These are phyloP conservation scores for Backusella liffmaniae DNA, from an alignment of 192 early-diverging fungal genomes.

Conservation along the genomic window DNA sequence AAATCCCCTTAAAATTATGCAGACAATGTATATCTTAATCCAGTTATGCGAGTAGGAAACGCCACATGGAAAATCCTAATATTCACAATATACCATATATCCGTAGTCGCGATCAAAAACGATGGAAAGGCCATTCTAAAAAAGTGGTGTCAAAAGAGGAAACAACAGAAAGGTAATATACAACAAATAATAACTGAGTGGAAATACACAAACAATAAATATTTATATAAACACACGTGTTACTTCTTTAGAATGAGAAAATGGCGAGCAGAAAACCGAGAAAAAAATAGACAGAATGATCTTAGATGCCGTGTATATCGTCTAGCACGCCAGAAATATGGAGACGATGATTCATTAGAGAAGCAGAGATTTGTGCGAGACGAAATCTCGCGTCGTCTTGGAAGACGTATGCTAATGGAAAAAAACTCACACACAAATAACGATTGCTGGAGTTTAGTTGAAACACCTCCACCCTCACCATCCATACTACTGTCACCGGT, in stretches of 20 bases:
- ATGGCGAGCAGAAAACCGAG: conserved; percentile 50
- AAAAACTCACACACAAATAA: not conserved
- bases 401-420: conserved; percentile 28
- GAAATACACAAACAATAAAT: not conserved
- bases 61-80: conserved; percentile 52
- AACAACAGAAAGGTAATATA: conserved; percentile 41
- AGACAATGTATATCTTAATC: not conserved
- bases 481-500: not conserved
- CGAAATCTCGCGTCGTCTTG: conserved; percentile 55
- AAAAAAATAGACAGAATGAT: conserved; percentile 64
- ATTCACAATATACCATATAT: conserved; percentile 55
- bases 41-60: conserved; percentile 29
- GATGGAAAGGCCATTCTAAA: conserved; percentile 55
- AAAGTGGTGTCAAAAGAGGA: conserved; percentile 51
- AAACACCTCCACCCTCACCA: conserved; percentile 12
- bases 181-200: not conserved
- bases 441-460: not conserved
- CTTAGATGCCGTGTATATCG: conserved; percentile 73
- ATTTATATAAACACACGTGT: not conserved
- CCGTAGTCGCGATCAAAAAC: conserved; percentile 49
- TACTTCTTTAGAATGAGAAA: conserved; percentile 41
- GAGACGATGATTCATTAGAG: conserved; percentile 57
- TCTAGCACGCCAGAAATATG: conserved; percentile 60
- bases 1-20: not conserved
- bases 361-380: conserved; percentile 64